Evolutionary conservation across 1,284 basidiomycete species (phyloP).

Genomic region (Cutaneotrichosporon mucoides): DNA sequence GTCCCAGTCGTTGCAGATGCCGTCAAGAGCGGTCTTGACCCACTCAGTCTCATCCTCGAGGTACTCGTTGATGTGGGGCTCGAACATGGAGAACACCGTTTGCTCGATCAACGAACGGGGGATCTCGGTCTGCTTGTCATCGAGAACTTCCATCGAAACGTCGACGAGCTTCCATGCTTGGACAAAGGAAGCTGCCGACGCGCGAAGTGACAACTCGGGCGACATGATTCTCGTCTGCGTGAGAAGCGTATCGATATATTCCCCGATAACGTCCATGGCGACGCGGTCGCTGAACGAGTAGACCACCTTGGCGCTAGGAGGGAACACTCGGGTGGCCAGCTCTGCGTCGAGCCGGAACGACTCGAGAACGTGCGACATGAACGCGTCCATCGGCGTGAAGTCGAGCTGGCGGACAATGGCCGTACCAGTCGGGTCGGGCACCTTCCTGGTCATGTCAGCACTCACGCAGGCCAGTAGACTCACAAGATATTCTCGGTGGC

Average conservation of each 20-base stretch:
- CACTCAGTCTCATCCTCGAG: conserved; percentile 87
- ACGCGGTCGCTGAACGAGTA: conserved; percentile 44
- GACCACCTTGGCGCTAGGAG: conserved; percentile 53
- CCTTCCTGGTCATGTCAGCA: conserved; percentile 24
- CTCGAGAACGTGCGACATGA: conserved; percentile 67
- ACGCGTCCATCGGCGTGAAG: conserved; percentile 89
- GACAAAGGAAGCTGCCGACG: conserved; percentile 81
- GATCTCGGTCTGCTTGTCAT: conserved; percentile 36
- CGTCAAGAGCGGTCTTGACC: conserved; percentile 68
- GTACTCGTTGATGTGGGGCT: conserved; percentile 92
- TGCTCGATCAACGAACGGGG: conserved; percentile 63
- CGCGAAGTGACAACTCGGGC: conserved; percentile 70
- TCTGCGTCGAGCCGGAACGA: conserved; percentile 70
- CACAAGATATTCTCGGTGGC: conserved; percentile 78
- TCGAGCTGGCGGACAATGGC: conserved; percentile 54
- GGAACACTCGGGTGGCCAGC: conserved; percentile 79
- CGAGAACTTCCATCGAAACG: conserved; percentile 55
- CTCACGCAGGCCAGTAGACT: conserved; percentile 40
- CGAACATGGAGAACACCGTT: conserved; percentile 87
- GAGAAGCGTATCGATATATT: conserved; percentile 78
- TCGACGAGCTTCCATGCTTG: conserved; percentile 85
- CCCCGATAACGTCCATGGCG: conserved; percentile 57
- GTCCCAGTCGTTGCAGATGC: conserved; percentile 76
- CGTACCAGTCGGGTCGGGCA: conserved; percentile 29
- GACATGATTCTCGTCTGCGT: conserved; percentile 71